phyloP scores from a whole-genome alignment of 2,329 filamentous ascomycete species.

The Colletotrichum echinochloae region DNA sequence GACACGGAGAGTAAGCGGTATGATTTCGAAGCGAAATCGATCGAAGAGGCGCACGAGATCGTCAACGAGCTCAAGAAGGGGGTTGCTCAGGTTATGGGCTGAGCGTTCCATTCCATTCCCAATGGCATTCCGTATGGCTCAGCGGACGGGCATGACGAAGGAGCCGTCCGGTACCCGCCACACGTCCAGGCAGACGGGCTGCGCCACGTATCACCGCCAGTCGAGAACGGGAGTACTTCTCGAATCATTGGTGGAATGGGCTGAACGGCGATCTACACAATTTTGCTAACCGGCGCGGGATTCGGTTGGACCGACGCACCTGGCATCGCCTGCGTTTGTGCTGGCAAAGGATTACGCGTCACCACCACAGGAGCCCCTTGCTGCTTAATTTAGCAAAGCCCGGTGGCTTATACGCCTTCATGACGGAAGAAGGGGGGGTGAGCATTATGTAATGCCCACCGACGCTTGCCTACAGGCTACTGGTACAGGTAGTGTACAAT shows the following conservation, averaged over 20 bases:
- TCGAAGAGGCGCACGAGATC: slow-evolving; percentile 81
- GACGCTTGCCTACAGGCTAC: neutral
- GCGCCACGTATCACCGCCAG: slow-evolving; percentile 37
- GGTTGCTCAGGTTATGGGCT: slow-evolving; percentile 53
- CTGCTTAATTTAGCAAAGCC: slow-evolving; percentile 28
- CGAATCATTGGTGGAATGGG: neutral
- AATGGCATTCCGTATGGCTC: neutral
- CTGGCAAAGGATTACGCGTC: slow-evolving; percentile 36
- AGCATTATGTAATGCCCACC: slow-evolving; percentile 33
- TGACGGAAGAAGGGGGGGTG: slow-evolving; percentile 5
- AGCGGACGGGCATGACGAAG: neutral
- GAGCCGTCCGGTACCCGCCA: slow-evolving; percentile 21
- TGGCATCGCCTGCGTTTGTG: neutral
- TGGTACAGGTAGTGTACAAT: neutral
- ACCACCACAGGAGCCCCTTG: slow-evolving; percentile 8
- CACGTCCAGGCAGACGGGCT: neutral
- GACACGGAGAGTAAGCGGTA: slow-evolving; percentile 83
- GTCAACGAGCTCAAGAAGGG: slow-evolving; percentile 83
- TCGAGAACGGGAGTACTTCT: neutral
- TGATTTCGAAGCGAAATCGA: slow-evolving; percentile 83
- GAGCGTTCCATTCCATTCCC: neutral
- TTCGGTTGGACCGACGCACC: slow-evolving; percentile 20
- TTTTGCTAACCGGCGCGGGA: slow-evolving; percentile 24
- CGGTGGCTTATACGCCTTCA: slow-evolving; percentile 10
- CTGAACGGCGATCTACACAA: slow-evolving; percentile 7